Percentiles rank a stretch among this genome's conserved stretches.
These are phyloP conservation scores for Geranomyces michiganensis DNA, from an alignment of 192 early-diverging fungal species.

Conservation along the genomic window DNA sequence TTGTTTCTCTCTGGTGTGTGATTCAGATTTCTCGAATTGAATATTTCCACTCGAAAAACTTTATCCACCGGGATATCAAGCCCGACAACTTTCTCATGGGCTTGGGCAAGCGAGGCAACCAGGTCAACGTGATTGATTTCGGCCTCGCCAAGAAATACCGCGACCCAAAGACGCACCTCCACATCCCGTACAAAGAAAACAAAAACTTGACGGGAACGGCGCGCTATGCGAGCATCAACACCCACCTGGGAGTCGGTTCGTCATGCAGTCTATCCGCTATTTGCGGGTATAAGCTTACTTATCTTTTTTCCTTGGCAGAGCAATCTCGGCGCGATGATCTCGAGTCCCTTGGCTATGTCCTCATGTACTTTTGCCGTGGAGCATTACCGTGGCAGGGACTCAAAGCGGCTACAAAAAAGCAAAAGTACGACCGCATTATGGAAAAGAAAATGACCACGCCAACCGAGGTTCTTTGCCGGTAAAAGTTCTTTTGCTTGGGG, in stretches of 20 bases:
- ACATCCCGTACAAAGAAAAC: constrained; percentile 70
- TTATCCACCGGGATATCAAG: constrained; percentile 69
- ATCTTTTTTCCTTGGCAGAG: constrained; percentile 43
- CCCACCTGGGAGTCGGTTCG: constrained; percentile 54
- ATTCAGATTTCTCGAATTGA: constrained; percentile 64
- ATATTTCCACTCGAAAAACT: constrained; percentile 71
- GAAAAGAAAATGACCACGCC: constrained; percentile 74
- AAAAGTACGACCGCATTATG: constrained; percentile 72
- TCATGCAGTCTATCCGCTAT: not conserved
- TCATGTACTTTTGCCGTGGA: constrained; percentile 69
- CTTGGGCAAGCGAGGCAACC: constrained; percentile 62
- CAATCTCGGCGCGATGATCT: constrained; percentile 69
- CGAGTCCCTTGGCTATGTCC: constrained; percentile 66
- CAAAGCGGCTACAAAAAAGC: constrained; percentile 68
- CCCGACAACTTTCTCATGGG: constrained; percentile 69
- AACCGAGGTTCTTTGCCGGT: constrained; percentile 59
- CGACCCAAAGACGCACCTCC: constrained; percentile 65
- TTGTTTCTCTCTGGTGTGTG: not conserved
- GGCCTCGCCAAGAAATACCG: constrained; percentile 69
- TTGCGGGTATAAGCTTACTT: no score
- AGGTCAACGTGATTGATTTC: constrained; percentile 71
- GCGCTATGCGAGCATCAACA: constrained; percentile 64
- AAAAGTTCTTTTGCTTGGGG: not conserved
- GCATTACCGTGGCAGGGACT: constrained; percentile 68
- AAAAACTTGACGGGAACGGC: constrained; percentile 69